These are phyloP conservation scores for Achlya hypogyna DNA, from an alignment of 352 stramenopile genomes.

Conservation along the genomic window DNA sequence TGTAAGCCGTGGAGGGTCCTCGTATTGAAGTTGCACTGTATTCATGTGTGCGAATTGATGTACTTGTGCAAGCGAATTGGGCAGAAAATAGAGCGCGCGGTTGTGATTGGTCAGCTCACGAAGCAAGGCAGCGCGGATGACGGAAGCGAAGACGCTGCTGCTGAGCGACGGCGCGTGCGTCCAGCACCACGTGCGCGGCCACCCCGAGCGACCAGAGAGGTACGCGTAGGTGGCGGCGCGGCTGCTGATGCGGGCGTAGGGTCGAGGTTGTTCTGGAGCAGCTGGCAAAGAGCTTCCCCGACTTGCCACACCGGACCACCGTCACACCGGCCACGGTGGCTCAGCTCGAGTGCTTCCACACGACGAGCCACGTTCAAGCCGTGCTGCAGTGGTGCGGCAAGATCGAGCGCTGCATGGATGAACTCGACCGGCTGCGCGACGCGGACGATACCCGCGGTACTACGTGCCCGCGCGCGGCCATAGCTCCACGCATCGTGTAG, in stretches of 20 bases:
- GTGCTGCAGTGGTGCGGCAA: conserved; percentile 39
- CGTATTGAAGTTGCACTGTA: neutral
- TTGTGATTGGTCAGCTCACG: neutral
- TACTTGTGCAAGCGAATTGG: neutral
- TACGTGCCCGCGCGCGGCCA: no score
- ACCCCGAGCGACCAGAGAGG: conserved; percentile 42
- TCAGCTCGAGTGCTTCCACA: conserved; percentile 52
- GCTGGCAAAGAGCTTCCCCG: conserved; percentile 27
- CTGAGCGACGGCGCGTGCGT: conserved; percentile 44
- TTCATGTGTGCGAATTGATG: neutral
- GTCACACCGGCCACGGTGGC: conserved; percentile 31
- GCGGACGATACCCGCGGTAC: conserved; percentile 3
- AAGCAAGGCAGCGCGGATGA: no score
- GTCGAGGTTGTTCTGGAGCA: conserved; percentile 37
- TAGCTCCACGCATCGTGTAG: conserved; percentile 17
- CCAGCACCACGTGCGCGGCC: conserved; percentile 33
- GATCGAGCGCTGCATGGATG: conserved; percentile 50
- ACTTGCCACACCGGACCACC: conserved; percentile 23
- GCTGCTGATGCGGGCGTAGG: neutral
- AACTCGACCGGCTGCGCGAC: conserved; percentile 30
- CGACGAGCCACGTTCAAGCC: conserved; percentile 44
- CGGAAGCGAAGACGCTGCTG: conserved; percentile 26
- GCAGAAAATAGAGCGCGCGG: neutral
- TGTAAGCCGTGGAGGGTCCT: neutral
- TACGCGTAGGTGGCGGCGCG: neutral